Conservation (phyloP, 1,284 basidiomycete genomes). For the Rhodotorula glutinis region DNA sequence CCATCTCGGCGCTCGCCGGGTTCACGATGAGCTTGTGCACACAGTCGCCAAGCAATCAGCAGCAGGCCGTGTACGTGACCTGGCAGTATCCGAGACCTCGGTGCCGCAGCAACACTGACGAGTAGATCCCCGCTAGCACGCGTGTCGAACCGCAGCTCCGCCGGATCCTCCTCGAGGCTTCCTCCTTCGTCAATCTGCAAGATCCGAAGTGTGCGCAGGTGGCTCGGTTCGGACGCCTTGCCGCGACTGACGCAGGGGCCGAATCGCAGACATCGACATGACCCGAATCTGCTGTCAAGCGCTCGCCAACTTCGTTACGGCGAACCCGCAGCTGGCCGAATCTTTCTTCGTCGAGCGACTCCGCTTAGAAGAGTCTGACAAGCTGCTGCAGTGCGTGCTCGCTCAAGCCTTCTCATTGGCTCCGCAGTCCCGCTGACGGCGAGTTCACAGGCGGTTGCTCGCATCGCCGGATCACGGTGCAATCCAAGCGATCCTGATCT, state of each 20-base stretch:
- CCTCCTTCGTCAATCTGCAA: constrained; percentile 32
- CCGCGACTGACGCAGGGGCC: neutral
- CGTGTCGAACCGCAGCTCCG: constrained; percentile 29
- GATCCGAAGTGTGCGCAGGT: constrained; percentile 18
- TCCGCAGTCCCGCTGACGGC: neutral
- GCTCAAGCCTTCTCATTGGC: fast-evolving
- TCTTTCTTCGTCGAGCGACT: constrained; percentile 12
- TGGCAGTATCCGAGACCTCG: too few species aligned
- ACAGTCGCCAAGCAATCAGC: constrained; percentile 8
- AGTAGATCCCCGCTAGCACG: too few species aligned
- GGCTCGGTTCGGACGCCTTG: neutral
- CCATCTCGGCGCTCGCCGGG: constrained; percentile 22
- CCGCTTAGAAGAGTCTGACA: constrained; percentile 7
- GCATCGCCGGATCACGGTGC: constrained; percentile 27
- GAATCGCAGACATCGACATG: constrained; percentile 21
- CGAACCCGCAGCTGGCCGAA: constrained; percentile 8
- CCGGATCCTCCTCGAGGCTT: constrained; percentile 13
- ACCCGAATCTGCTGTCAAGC: constrained; percentile 31
- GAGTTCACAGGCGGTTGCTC: constrained; percentile 24
- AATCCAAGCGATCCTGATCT: constrained; percentile 29
- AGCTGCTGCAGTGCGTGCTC: constrained; percentile 25
- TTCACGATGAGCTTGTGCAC: constrained; percentile 24
- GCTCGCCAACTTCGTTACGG: constrained; percentile 32
- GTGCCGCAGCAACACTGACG: too few species aligned
- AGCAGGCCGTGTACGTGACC: constrained; percentile 18